Evolutionary conservation across 257 asterid genomes (phyloP).

Genomic region (Nicotiana undulata): DNA sequence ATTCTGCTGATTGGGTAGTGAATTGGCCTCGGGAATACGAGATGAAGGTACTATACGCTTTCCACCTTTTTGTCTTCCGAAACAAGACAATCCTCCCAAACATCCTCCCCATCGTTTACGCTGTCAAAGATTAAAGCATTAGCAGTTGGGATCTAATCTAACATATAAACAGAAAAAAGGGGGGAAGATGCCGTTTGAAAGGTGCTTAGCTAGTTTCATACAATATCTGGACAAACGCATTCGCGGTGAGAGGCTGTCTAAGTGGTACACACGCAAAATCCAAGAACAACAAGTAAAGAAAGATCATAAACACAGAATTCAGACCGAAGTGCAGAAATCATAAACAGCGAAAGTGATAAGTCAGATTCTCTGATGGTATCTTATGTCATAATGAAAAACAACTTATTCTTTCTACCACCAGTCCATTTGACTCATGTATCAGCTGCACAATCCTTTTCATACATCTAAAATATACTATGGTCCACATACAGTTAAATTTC

Average conservation of each 20-base stretch:
- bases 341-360: not conserved
- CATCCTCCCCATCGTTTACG: conserved; percentile 86
- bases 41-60: conserved; percentile 75
- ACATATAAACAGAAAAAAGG: not conserved
- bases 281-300: not conserved
- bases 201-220: not conserved
- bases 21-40: conserved; percentile 54
- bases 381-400: not conserved
- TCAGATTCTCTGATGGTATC: not conserved
- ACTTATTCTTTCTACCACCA: not conserved
- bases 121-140: conserved; percentile 33
- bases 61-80: conserved; percentile 73
- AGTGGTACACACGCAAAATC: not conserved
- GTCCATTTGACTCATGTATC: not conserved
- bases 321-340: not conserved
- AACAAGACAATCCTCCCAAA: conserved; percentile 68
- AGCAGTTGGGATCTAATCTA: conserved; percentile 2
- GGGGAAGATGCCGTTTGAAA: not conserved
- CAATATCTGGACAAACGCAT: not conserved
- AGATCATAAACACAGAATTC: not conserved
- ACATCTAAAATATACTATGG: not conserved
- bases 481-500: not conserved
- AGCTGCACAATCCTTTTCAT: not conserved
- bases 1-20: conserved; percentile 44
- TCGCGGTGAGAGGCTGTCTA: not conserved